Evolutionary conservation across 2,329 filamentous ascomycete species (phyloP).

Genomic region (Aspergillus arachidicola): DNA sequence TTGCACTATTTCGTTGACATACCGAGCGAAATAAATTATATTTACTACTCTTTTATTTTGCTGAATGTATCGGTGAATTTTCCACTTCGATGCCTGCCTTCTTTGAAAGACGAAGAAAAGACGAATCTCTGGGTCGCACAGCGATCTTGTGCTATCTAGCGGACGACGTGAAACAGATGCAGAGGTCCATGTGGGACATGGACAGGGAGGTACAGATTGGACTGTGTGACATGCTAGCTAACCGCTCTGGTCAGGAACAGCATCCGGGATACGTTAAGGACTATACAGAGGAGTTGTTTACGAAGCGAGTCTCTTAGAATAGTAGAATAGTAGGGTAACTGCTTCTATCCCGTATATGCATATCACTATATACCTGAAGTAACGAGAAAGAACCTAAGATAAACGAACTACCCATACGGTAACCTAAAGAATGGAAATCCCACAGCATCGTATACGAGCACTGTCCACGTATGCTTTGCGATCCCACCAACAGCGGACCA

Average conservation of each 20-base stretch:
- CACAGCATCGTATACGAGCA: constrained; percentile 50
- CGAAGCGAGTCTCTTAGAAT: not conserved
- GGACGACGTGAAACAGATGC: not conserved
- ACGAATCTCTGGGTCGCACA: not conserved
- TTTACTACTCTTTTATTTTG: too few species aligned
- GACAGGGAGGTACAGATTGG: not conserved
- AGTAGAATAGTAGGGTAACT: not conserved
- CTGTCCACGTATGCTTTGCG: constrained; percentile 46
- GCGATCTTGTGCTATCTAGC: not conserved
- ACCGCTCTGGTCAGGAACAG: not conserved
- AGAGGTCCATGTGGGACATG: not conserved
- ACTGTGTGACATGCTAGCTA: not conserved
- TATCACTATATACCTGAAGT: not conserved
- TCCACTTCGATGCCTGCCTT: not conserved
- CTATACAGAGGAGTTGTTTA: not conserved
- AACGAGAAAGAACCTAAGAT: not conserved
- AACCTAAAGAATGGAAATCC: constrained; percentile 46
- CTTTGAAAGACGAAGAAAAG: not conserved
- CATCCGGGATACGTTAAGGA: not conserved
- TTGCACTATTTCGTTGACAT: not conserved
- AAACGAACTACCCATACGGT: not conserved
- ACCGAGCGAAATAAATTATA: too few species aligned
- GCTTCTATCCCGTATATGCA: not conserved
- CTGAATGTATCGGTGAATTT: not conserved
- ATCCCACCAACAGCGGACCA: constrained; percentile 51